Evolutionary conservation across 1,284 basidiomycete genomes (phyloP).

Genomic region (Cutaneotrichosporon cyanovorans): DNA sequence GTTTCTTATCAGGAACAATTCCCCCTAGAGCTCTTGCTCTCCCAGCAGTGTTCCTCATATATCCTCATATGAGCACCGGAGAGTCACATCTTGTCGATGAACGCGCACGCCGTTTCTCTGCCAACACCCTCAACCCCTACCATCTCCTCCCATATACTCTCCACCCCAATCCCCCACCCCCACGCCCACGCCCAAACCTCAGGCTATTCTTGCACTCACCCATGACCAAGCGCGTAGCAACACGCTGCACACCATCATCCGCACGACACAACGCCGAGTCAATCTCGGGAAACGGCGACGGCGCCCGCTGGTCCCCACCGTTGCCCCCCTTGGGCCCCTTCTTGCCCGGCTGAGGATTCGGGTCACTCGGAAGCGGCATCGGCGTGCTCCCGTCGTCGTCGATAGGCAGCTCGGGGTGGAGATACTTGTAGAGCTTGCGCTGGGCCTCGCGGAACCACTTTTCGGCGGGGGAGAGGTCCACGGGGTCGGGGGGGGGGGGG

Average conservation of each 20-base stretch:
- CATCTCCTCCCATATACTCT: too few relatives aligned
- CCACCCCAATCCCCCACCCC: background rate
- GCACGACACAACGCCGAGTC: slow-evolving; percentile 53
- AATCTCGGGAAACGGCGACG: slow-evolving; percentile 32
- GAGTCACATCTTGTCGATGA: too few relatives aligned
- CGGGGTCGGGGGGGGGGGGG: background rate
- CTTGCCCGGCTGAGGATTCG: background rate
- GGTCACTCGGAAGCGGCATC: background rate
- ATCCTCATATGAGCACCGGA: too few relatives aligned
- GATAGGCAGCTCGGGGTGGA: background rate
- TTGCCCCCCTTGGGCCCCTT: background rate
- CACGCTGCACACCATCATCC: slow-evolving; percentile 64
- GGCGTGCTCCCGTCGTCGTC: background rate
- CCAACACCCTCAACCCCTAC: too few relatives aligned
- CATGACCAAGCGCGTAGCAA: slow-evolving; percentile 60
- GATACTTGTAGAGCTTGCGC: slow-evolving; percentile 25
- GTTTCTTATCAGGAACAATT: too few relatives aligned
- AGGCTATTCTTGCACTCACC: too few relatives aligned
- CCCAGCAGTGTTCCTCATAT: too few relatives aligned
- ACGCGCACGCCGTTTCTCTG: too few relatives aligned
- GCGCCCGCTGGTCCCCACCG: background rate
- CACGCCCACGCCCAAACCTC: too few relatives aligned
- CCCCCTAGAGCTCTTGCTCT: too few relatives aligned
- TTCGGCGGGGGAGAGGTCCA: slow-evolving; percentile 29
- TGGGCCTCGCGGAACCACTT: slow-evolving; percentile 41